Evolutionary conservation across 805 yeast genomes (phyloP).

Genomic region (Saccharomycopsis javanensis): DNA sequence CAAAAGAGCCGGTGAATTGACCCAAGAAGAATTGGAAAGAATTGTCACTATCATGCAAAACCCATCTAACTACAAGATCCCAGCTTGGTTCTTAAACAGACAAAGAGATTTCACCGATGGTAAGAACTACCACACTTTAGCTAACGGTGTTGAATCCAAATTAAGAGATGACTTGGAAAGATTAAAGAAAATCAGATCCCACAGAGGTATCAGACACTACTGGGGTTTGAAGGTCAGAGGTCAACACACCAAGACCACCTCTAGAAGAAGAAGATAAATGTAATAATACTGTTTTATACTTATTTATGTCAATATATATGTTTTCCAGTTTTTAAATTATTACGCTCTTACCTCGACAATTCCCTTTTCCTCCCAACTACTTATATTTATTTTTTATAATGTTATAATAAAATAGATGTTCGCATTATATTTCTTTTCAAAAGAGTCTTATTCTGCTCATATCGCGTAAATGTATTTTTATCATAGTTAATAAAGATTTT

Average conservation of each 20-base stretch:
- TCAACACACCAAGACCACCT: conserved; percentile 99
- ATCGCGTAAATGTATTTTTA: not conserved
- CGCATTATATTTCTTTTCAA: not conserved
- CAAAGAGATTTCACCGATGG: conserved; percentile 98
- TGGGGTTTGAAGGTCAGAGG: conserved; percentile 99
- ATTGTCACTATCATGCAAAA: conserved; percentile 99
- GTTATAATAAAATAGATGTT: not conserved
- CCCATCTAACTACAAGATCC: conserved; percentile 99
- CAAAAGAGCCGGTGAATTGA: conserved; percentile 99
- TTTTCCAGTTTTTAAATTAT: not conserved
- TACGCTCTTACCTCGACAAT: no score
- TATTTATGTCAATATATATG: not conserved
- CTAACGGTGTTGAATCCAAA: conserved; percentile 98
- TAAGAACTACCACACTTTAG: conserved; percentile 97
- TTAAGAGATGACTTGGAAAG: conserved; percentile 99
- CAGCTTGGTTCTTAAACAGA: conserved; percentile 99
- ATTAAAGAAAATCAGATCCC: conserved; percentile 99
- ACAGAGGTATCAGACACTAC: conserved; percentile 99
- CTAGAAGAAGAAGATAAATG: conserved; percentile 43
- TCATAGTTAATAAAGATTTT: not conserved
- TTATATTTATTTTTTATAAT: not conserved
- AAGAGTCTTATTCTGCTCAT: not conserved
- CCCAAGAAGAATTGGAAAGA: conserved; percentile 99
- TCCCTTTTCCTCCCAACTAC: no score
- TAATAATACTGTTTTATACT: conserved; percentile 2